Percentiles rank a stretch among this genome's conserved stretches.
phyloP scores from a whole-genome alignment of 2,329 filamentous ascomycete species.

The Trichoderma guizhouense region DNA sequence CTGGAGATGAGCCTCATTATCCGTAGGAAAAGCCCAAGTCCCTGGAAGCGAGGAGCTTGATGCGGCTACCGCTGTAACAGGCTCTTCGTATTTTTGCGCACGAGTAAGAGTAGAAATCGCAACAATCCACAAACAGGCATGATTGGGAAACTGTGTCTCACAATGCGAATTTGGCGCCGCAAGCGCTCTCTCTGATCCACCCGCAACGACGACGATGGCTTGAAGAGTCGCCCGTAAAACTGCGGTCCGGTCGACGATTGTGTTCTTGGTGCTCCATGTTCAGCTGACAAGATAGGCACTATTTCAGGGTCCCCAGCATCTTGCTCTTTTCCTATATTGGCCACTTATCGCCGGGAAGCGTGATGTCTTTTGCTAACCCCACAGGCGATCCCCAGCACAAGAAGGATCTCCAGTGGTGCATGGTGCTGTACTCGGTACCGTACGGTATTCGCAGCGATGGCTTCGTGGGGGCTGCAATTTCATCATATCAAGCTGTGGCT shows the following conservation, averaged over 20 bases:
- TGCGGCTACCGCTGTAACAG: neutral
- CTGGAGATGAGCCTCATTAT: slow-evolving; percentile 9
- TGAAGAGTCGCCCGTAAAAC: neutral
- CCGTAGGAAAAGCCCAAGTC: neutral
- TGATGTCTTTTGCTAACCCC: neutral
- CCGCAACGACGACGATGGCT: neutral
- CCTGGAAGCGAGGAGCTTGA: neutral
- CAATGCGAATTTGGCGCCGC: slow-evolving; percentile 4
- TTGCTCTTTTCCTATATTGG: neutral
- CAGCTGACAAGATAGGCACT: neutral
- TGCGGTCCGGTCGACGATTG: neutral
- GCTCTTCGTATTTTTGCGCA: neutral
- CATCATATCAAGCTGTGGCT: neutral
- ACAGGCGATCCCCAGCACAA: slow-evolving; percentile 2
- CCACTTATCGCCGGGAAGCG: neutral
- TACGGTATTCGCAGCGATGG: neutral
- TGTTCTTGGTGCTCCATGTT: neutral
- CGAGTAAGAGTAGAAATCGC: neutral
- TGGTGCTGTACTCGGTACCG: neutral
- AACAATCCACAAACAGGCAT: neutral
- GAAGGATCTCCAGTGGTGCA: slow-evolving; percentile 5
- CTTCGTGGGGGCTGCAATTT: slow-evolving; percentile 6
- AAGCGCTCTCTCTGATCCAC: neutral
- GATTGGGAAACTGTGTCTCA: neutral
- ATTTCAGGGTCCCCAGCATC: neutral